phyloP scores from a whole-genome alignment of 805 yeast species.

The Saccharomycopsis lassenensis region DNA sequence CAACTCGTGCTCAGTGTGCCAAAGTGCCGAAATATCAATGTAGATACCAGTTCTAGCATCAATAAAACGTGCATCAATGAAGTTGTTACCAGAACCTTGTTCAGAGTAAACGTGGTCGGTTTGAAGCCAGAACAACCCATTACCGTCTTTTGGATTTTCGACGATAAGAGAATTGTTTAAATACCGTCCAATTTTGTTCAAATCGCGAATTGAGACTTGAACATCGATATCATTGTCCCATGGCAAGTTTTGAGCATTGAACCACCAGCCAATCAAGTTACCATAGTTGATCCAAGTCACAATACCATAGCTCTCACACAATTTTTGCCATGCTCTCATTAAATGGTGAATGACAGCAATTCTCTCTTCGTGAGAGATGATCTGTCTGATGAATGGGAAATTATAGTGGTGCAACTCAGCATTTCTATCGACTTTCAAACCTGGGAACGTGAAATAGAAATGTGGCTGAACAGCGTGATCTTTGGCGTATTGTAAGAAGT shows the following conservation, averaged over 20 bases:
- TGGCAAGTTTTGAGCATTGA: conserved; percentile 46
- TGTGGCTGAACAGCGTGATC: conserved; percentile 20
- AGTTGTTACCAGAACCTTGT: conserved; percentile 33
- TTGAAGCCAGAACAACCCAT: conserved; percentile 27
- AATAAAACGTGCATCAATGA: conserved; percentile 33
- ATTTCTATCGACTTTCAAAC: conserved; percentile 19
- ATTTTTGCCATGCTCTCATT: conserved; percentile 42
- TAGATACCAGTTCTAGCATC: conserved; percentile 39
- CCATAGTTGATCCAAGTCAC: conserved; percentile 58
- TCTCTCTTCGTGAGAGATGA: conserved; percentile 24
- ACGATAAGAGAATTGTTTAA: conserved; percentile 41
- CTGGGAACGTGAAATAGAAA: conserved; percentile 24
- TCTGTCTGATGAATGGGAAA: conserved; percentile 25
- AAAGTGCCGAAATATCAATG: conserved; percentile 37
- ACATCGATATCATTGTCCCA: conserved; percentile 58
- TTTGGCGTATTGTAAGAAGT: conserved; percentile 22
- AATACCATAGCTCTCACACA: conserved; percentile 33
- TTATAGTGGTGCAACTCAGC: conserved; percentile 25
- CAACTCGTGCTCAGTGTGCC: conserved; percentile 24
- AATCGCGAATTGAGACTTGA: conserved; percentile 40
- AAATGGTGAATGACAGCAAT: conserved; percentile 33
- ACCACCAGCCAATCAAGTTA: conserved; percentile 49
- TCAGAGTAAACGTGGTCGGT: conserved; percentile 25
- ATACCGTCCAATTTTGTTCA: conserved; percentile 32
- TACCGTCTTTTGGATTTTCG: conserved; percentile 28